phyloP scores from a whole-genome alignment of 2,329 filamentous ascomycete species.

The Mycosphaerella sp. region DNA sequence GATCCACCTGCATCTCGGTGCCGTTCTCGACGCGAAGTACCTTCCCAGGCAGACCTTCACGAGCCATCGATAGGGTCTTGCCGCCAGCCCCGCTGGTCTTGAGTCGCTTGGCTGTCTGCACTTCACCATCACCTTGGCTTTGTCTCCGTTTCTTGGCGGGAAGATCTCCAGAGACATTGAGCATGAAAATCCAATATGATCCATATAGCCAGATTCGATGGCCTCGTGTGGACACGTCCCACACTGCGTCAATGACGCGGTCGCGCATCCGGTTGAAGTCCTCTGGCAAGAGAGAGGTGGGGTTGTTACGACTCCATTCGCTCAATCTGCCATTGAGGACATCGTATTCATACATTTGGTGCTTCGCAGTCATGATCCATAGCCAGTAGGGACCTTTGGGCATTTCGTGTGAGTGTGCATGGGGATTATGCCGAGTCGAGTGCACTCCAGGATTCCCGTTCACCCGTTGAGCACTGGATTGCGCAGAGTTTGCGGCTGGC shows the following conservation, averaged over 20 bases:
- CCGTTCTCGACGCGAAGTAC: conserved; percentile 29
- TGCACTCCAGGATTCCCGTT: conserved; percentile 47
- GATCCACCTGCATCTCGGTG: conserved; percentile 22
- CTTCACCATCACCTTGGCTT: conserved; percentile 20
- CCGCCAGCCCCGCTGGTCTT: conserved; percentile 52
- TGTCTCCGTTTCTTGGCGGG: conserved; percentile 26
- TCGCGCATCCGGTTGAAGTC: conserved; percentile 71
- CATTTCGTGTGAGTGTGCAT: conserved; percentile 52
- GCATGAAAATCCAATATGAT: conserved; percentile 81
- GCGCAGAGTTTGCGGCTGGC: conserved; percentile 26
- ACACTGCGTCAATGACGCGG: conserved; percentile 74
- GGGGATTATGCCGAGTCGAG: conserved; percentile 46
- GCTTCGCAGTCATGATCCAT: conserved; percentile 56
- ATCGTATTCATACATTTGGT: conserved; percentile 72
- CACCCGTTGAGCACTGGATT: conserved; percentile 23
- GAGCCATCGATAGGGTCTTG: conserved; percentile 37
- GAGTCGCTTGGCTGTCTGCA: conserved; percentile 30
- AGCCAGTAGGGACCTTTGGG: conserved; percentile 50
- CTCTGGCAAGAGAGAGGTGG: conserved; percentile 64
- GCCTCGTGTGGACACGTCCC: conserved; percentile 57
- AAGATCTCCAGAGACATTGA: conserved; percentile 72
- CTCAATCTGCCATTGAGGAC: conserved; percentile 69
- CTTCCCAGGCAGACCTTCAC: conserved; percentile 31
- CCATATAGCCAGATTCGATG: conserved; percentile 83
- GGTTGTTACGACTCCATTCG: conserved; percentile 80